These are phyloP conservation scores for Metschnikowia proteae DNA, from an alignment of 805 yeast species.

Conservation along the genomic window DNA sequence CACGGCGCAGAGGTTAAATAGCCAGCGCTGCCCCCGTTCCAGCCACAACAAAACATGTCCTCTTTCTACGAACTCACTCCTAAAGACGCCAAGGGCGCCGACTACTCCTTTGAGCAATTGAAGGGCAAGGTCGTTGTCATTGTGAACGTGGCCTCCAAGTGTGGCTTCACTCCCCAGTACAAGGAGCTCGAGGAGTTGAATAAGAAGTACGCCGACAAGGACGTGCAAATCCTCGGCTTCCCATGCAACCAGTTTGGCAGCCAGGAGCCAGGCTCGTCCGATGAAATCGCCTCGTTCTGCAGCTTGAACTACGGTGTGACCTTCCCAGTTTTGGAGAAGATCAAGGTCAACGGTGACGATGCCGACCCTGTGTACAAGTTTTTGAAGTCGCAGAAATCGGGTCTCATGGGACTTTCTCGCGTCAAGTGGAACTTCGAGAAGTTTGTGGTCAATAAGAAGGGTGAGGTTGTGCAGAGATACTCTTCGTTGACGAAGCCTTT, in stretches of 20 bases:
- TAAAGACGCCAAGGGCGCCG: slow-evolving; percentile 54
- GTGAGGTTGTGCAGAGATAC: slow-evolving; percentile 47
- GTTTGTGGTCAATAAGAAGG: slow-evolving; percentile 39
- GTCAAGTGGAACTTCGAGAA: slow-evolving; percentile 47
- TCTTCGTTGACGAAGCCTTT: slow-evolving; percentile 59
- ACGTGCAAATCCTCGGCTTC: slow-evolving; percentile 39
- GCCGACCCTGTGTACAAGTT: slow-evolving; percentile 78
- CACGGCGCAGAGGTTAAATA: background rate
- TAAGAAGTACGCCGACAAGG: slow-evolving; percentile 36
- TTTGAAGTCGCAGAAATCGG: slow-evolving; percentile 60
- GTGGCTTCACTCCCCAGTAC: slow-evolving; percentile 45
- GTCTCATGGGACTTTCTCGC: slow-evolving; percentile 40
- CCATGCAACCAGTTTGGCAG: slow-evolving; percentile 44
- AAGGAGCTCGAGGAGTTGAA: slow-evolving; percentile 40
- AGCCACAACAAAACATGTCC: slow-evolving; percentile 34
- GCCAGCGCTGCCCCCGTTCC: background rate
- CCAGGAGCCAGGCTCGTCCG: slow-evolving; percentile 41
- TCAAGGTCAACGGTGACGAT: slow-evolving; percentile 83
- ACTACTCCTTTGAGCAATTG: slow-evolving; percentile 55
- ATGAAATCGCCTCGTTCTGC: slow-evolving; percentile 73
- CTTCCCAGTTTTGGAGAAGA: slow-evolving; percentile 83
- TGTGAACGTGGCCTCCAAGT: slow-evolving; percentile 84
- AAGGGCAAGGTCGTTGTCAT: slow-evolving; percentile 79
- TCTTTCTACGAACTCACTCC: slow-evolving; percentile 66
- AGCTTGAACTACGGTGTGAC: slow-evolving; percentile 80